A percentile compares a stretch with the other conserved stretches of the same genome.
Evolutionary conservation across 495 filamentous ascomycete species (phyloP).

Genomic region (Chaetomium fimeti): DNA sequence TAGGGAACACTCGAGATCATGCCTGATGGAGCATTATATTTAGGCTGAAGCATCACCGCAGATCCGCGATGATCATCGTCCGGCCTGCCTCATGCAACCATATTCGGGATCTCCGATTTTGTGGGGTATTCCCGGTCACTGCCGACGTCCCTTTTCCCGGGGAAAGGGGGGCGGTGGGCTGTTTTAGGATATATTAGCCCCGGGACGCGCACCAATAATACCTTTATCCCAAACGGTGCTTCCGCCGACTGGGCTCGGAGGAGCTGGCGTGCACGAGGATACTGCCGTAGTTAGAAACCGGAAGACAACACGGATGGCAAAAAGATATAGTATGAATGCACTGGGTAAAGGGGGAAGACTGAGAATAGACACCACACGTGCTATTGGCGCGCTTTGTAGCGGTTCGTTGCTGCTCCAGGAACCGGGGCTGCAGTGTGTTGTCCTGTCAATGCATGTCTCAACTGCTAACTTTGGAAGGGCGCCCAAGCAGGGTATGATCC

Average conservation of each 20-base stretch:
- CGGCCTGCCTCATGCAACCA: neutral
- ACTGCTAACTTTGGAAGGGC: too few species aligned
- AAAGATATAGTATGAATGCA: neutral
- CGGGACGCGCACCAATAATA: neutral
- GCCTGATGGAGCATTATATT: neutral
- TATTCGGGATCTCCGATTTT: neutral
- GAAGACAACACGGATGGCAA: neutral
- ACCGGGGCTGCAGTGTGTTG: neutral
- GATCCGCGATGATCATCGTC: neutral
- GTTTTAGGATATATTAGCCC: neutral
- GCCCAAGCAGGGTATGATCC: too few species aligned
- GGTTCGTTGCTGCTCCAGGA: neutral
- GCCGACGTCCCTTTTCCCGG: neutral
- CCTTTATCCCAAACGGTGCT: neutral
- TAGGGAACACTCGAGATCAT: neutral
- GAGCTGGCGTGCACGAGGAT: neutral
- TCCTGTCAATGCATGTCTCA: too few species aligned
- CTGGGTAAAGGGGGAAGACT: neutral
- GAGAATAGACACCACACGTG: neutral
- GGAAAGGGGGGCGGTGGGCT: neutral
- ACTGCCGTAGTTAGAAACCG: neutral
- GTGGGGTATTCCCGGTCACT: constrained; percentile 6
- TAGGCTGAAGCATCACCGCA: neutral
- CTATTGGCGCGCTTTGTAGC: neutral
- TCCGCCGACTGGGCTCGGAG: neutral